Evolutionary conservation across 179 eudicot species (phyloP), one percentile per base, ranked within the genome.

Genomic region (Beta macrorhiza): DNA sequence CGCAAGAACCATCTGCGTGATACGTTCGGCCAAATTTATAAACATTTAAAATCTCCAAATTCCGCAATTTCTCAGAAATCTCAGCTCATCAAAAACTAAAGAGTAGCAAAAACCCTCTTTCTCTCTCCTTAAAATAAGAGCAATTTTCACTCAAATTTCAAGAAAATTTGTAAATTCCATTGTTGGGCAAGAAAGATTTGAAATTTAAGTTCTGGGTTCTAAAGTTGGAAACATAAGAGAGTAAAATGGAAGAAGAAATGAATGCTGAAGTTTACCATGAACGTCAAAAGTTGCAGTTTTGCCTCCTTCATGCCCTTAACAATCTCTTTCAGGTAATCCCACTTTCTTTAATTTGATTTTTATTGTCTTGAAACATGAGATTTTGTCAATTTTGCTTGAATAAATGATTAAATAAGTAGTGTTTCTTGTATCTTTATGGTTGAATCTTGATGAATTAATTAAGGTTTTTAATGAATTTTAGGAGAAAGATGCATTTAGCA

Each of bases 251-350:
- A 65, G 85, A 67, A 69, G 79, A 82, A 75, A 76, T 78, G 74
- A 79, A 75, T 76, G 44, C 81, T 32, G 80, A 76, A 57, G 80
- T 95, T 42, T 95, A 92, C 85, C 99, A 95, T 78, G 99, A 95
- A 87, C 89, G 86, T 51, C 99, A 95, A 83, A 92, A 78, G 79
- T 80, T 92, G 63, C 97, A 91, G 29, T 87, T 91, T 76, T 94
- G 92, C 76, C 91, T 91, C 59, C 87, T 93, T 29, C 95, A 92
- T 74, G 85, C 94, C 72, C 94, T 92, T 76, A 92, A 92, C 84
- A 92, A 92, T 84, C 94, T 92, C 74, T 91, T 90, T 89, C 97
- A 92, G 94, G 97, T 92, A 80, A 47, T 74, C 76, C 74, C 55
- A 11, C 57, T 67, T 75, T 64, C 13, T 45, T 7, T 70, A 32